These are phyloP conservation scores for Sarcocystis neurona DNA, from an alignment of 169 alveolate species.

Conservation along the genomic window DNA sequence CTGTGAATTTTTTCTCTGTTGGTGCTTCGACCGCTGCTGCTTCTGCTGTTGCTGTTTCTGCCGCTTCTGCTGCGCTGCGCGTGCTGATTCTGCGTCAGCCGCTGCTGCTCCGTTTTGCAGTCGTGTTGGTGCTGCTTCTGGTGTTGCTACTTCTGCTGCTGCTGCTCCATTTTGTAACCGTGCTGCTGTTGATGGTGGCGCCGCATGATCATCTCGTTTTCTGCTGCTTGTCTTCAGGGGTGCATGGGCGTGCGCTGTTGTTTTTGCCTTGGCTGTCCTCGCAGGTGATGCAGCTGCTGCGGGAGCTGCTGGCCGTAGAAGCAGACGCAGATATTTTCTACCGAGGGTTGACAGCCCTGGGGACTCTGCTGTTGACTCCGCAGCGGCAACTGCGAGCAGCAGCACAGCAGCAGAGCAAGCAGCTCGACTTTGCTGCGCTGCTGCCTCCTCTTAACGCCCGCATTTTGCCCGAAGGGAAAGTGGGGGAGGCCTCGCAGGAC, in stretches of 20 bases:
- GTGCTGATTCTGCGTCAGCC: no score
- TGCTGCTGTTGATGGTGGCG: neutral
- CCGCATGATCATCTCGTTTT: neutral
- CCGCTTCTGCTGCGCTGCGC: no score
- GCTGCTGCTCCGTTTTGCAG: no score
- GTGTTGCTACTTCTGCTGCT: no score
- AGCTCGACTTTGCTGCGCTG: neutral
- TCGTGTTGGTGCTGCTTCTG: no score
- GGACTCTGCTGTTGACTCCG: neutral
- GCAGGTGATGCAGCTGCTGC: neutral
- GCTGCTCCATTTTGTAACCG: neutral
- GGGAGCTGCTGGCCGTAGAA: neutral
- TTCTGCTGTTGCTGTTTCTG: no score
- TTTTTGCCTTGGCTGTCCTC: no score
- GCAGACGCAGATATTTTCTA: neutral
- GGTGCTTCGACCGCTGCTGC: no score
- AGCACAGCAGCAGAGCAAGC: neutral
- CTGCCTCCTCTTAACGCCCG: conserved; percentile 11
- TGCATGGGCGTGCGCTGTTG: neutral
- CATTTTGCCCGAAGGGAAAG: neutral
- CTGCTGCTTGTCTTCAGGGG: neutral
- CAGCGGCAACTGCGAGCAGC: neutral
- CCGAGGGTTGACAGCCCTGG: neutral
- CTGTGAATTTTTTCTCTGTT: no score
- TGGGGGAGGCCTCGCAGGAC: conserved; percentile 10